These are phyloP conservation scores for Podaxis sp. DNA, from an alignment of 768 basidiomycete genomes.

Conservation along the genomic window DNA sequence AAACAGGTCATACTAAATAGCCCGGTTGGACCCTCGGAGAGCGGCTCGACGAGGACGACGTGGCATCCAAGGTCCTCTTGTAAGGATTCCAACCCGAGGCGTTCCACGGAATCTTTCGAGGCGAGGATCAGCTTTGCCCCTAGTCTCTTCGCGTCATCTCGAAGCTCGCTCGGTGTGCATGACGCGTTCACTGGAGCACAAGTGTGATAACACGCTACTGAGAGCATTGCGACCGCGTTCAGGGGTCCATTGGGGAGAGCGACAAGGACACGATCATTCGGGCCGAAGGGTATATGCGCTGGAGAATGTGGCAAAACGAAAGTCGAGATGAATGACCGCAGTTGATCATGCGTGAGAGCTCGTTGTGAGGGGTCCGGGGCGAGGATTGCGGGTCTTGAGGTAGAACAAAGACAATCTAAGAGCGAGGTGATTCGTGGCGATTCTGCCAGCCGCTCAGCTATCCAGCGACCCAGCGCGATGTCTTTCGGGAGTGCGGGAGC, in stretches of 20 bases:
- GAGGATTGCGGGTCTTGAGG: slow-evolving; percentile 35
- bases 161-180: slow-evolving; percentile 43
- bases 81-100: slow-evolving; percentile 34
- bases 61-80: slow-evolving; percentile 38
- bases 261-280: slow-evolving; percentile 47
- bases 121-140: slow-evolving; percentile 41
- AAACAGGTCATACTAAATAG: slow-evolving; percentile 39
- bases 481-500: slow-evolving; percentile 23
- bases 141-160: slow-evolving; percentile 40
- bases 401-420: slow-evolving; percentile 39
- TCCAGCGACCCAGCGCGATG: slow-evolving; percentile 37
- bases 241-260: slow-evolving; percentile 45
- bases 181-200: slow-evolving; percentile 48
- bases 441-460: slow-evolving; percentile 31
- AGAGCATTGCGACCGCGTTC: slow-evolving; percentile 46
- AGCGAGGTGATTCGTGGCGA: slow-evolving; percentile 32
- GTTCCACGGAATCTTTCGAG: slow-evolving; percentile 38
- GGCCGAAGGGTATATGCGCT: slow-evolving; percentile 29
- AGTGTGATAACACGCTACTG: slow-evolving; percentile 42
- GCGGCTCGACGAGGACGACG: slow-evolving; percentile 35
- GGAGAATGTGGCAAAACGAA: slow-evolving; percentile 39
- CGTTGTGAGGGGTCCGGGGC: slow-evolving; percentile 37
- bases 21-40: slow-evolving; percentile 34
- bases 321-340: slow-evolving; percentile 36
- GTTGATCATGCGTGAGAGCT: slow-evolving; percentile 34